Conservation (phyloP, 257 asterid genomes). For the Nicotiana noctiflora region DNA sequence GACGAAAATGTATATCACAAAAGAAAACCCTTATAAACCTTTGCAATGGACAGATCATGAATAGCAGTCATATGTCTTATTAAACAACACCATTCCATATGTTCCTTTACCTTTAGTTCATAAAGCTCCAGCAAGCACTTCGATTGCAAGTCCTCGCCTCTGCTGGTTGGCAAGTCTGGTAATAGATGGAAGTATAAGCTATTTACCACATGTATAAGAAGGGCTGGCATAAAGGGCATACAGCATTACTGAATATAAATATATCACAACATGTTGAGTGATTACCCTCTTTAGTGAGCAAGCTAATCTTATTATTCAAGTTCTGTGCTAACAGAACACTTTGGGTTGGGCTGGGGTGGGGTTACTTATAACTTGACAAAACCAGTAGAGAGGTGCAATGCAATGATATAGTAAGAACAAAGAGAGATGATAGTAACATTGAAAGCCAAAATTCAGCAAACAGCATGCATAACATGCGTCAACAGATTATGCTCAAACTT, state of each 20-base stretch:
- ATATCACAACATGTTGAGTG: neutral
- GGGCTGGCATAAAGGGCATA: neutral
- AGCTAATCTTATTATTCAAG: neutral
- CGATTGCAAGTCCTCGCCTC: conserved; percentile 96
- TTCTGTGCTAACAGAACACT: neutral
- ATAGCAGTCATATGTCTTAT: neutral
- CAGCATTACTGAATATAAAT: neutral
- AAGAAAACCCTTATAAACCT: neutral
- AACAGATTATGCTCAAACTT: neutral
- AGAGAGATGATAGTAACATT: neutral
- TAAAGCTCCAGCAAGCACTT: conserved; percentile 96
- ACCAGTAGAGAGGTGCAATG: neutral
- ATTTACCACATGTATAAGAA: neutral
- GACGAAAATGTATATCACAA: neutral
- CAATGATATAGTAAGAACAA: neutral
- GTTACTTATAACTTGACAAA: neutral
- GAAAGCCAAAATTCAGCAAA: neutral
- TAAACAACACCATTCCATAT: neutral
- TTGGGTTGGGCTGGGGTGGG: too few species aligned
- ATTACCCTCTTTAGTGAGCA: neutral
- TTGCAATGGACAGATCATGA: neutral
- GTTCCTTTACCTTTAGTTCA: conserved; percentile 75
- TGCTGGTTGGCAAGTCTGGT: conserved; percentile 81
- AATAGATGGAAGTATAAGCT: conserved; percentile 15
- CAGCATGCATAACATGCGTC: neutral